A percentile compares a stretch with the other conserved stretches of the same genome.
phyloP scores from a whole-genome alignment of 495 filamentous ascomycete species.

The Clavariopsis aquatica region DNA sequence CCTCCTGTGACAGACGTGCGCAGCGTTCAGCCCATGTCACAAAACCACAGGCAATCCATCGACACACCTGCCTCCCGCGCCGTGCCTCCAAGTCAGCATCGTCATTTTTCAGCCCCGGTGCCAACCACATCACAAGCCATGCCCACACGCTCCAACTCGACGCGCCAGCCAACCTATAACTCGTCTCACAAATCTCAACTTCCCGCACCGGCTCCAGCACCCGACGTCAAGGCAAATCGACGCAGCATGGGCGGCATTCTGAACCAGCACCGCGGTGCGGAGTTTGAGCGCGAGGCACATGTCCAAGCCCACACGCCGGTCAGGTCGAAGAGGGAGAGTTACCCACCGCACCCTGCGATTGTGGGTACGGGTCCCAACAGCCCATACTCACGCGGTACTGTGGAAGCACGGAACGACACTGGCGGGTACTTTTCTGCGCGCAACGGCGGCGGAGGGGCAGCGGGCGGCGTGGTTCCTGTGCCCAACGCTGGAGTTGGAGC shows the following conservation, averaged over 20 bases:
- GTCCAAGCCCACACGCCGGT: conserved; percentile 11
- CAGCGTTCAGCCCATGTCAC: background rate
- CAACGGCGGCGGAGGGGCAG: background rate
- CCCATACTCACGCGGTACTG: conserved; percentile 14
- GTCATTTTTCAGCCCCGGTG: background rate
- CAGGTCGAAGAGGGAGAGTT: conserved; percentile 25
- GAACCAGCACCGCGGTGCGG: conserved; percentile 20
- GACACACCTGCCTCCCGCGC: background rate
- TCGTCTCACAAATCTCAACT: conserved; percentile 26
- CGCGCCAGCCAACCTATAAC: conserved; percentile 22
- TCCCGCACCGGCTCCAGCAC: background rate
- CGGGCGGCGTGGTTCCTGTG: background rate
- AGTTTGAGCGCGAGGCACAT: conserved; percentile 31
- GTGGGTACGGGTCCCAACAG: conserved; percentile 26
- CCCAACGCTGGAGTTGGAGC: conserved; percentile 26
- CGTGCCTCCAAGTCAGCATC: background rate
- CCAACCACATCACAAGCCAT: background rate
- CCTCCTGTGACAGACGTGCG: background rate
- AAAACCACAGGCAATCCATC: background rate
- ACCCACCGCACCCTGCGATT: conserved; percentile 33
- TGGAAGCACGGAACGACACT: conserved; percentile 3
- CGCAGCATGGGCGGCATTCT: conserved; percentile 37
- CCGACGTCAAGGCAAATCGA: conserved; percentile 12
- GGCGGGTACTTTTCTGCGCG: conserved; percentile 10
- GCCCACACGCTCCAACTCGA: background rate